phyloP scores from a whole-genome alignment of 805 yeast genomes.

The Starmera caribaea region DNA sequence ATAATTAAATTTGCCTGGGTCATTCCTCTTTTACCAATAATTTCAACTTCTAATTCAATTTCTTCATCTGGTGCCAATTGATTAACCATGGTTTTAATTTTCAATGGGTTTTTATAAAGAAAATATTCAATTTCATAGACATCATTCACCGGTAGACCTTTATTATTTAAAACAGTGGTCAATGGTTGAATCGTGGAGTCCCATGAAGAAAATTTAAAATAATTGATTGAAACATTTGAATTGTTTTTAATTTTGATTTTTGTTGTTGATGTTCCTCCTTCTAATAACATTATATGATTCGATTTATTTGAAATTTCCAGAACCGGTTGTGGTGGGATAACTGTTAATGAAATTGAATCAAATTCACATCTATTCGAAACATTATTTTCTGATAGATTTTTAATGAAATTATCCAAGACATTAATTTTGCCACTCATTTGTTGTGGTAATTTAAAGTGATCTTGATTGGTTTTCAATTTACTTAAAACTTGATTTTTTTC shows the following conservation, averaged over 20 bases:
- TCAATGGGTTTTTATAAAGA: constrained; percentile 48
- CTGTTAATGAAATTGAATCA: constrained; percentile 21
- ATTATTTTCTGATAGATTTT: constrained; percentile 9
- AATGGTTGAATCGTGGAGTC: constrained; percentile 68
- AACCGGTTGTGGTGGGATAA: constrained; percentile 49
- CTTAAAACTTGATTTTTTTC: constrained; percentile 17
- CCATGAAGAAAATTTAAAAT: constrained; percentile 50
- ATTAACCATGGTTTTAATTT: constrained; percentile 22
- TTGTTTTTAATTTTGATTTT: constrained; percentile 45
- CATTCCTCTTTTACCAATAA: constrained; percentile 68
- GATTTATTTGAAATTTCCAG: constrained; percentile 41
- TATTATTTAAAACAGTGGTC: constrained; percentile 40
- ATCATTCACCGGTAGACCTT: constrained; percentile 46
- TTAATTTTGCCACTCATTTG: neutral
- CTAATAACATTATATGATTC: constrained; percentile 58
- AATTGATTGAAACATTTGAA: constrained; percentile 45
- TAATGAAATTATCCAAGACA: constrained; percentile 5
- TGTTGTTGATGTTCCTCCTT: constrained; percentile 57
- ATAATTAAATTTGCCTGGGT: constrained; percentile 52
- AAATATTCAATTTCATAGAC: constrained; percentile 69
- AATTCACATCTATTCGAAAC: constrained; percentile 10
- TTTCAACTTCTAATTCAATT: constrained; percentile 42
- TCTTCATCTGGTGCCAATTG: constrained; percentile 26
- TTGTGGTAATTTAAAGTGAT: constrained; percentile 4
- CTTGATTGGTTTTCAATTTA: constrained; percentile 16